Evolutionary conservation across 257 asterid genomes (phyloP).

Genomic region (Solanum verrucosum): DNA sequence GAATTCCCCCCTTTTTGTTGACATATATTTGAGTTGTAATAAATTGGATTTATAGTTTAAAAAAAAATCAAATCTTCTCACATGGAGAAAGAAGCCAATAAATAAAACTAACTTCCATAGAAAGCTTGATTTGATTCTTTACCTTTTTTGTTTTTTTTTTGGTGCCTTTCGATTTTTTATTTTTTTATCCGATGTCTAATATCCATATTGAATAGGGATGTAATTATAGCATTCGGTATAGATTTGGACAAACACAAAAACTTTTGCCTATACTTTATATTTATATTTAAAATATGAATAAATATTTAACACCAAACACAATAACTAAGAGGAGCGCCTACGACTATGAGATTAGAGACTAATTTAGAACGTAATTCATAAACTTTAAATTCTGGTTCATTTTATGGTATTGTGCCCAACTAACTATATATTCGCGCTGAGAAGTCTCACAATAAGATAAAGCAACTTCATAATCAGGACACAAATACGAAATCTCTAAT

Average conservation of each 20-base stretch:
- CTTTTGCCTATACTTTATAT: not conserved
- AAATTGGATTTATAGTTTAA: not conserved
- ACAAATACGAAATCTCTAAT: not conserved
- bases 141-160: not conserved
- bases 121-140: not conserved
- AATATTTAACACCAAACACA: not conserved
- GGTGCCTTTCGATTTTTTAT: not conserved
- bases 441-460: not conserved
- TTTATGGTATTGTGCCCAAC: not conserved
- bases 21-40: not conserved
- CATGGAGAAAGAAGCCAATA: not conserved
- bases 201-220: not conserved
- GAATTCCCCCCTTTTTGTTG: not conserved
- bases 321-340: not conserved
- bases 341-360: not conserved
- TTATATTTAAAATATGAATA: not conserved
- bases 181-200: not conserved
- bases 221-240: not conserved
- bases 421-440: not conserved
- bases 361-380: not conserved
- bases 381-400: not conserved
- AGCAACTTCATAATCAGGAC: not conserved
- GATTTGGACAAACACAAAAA: not conserved
- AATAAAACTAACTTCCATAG: not conserved
- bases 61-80: not conserved